Percentiles rank a stretch among this genome's conserved stretches.
Conservation (phyloP, 208 protist species). For the Leishmania braziliensis region DNA sequence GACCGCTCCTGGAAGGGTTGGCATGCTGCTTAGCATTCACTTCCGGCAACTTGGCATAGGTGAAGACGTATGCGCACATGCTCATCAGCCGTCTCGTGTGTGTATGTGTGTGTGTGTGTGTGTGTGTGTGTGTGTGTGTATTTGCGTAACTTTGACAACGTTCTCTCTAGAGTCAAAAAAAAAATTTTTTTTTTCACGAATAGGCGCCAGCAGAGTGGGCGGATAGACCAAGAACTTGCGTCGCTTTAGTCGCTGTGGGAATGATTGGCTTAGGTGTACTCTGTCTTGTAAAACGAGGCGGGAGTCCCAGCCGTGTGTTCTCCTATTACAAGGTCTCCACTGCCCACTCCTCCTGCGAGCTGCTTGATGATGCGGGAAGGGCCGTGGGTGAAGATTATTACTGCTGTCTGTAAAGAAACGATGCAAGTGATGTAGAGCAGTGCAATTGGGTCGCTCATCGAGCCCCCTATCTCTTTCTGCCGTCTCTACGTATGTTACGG, state of each 20-base stretch:
- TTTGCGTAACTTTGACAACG: not conserved
- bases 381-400: not conserved
- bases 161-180: not conserved
- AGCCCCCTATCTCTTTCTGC: not conserved
- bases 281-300: not conserved
- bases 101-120: slow-evolving; percentile 2
- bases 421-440: not conserved
- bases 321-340: not conserved
- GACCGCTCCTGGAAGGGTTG: not conserved
- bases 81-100: not conserved
- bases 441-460: not conserved
- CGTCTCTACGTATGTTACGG: not conserved
- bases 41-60: not conserved
- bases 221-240: not conserved
- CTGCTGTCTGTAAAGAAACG: not conserved
- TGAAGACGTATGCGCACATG: not conserved
- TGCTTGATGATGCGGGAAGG: not conserved
- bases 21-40: not conserved
- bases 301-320: not conserved
- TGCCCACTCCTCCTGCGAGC: not conserved
- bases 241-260: not conserved
- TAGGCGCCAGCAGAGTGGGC: too few relatives aligned
- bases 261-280: not conserved
- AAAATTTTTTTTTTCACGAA: too few relatives aligned
- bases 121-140: not conserved